Percentiles rank a stretch among this genome's conserved stretches.
Evolutionary conservation across 495 filamentous ascomycete genomes (phyloP).

Genomic region (Hypoxylon perforatum): DNA sequence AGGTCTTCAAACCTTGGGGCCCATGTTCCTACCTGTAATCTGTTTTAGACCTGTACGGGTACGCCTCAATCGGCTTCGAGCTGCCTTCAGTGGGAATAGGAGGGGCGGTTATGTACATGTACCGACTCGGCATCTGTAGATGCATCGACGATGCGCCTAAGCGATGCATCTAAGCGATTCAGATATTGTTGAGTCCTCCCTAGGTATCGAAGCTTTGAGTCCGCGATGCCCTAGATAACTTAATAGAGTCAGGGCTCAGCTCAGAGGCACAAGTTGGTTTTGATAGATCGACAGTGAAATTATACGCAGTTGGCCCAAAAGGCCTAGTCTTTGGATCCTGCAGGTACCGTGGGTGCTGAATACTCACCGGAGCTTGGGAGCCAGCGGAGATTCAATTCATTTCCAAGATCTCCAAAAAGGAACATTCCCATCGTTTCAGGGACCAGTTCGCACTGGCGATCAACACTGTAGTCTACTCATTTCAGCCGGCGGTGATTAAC

Average conservation of each 20-base stretch:
- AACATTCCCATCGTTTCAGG: slow-evolving; percentile 16
- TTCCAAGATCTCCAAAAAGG: slow-evolving; percentile 27
- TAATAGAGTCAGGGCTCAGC: neutral
- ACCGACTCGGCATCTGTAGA: slow-evolving; percentile 15
- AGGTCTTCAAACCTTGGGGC: slow-evolving; percentile 2
- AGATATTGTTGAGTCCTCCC: slow-evolving; percentile 3
- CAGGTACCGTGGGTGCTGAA: slow-evolving; percentile 31
- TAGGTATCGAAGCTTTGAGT: neutral
- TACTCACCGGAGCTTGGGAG: slow-evolving; percentile 19
- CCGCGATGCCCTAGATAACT: no score
- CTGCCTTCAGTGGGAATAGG: slow-evolving; percentile 8
- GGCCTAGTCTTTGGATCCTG: slow-evolving; percentile 14
- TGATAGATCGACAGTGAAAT: slow-evolving; percentile 24
- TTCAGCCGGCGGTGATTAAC: slow-evolving; percentile 22
- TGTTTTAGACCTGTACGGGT: neutral
- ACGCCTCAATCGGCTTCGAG: slow-evolving; percentile 2
- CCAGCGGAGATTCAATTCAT: slow-evolving; percentile 33
- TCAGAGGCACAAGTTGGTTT: slow-evolving; percentile 1
- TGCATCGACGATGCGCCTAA: slow-evolving; percentile 13
- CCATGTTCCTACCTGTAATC: neutral
- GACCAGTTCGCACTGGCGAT: slow-evolving; percentile 29
- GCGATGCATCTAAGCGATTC: slow-evolving; percentile 8
- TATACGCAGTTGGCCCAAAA: neutral
- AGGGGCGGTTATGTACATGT: neutral
- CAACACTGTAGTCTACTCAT: slow-evolving; percentile 23